These are phyloP conservation scores for Aspergillus haitiensis DNA, from an alignment of 495 filamentous ascomycete species.

Conservation along the genomic window DNA sequence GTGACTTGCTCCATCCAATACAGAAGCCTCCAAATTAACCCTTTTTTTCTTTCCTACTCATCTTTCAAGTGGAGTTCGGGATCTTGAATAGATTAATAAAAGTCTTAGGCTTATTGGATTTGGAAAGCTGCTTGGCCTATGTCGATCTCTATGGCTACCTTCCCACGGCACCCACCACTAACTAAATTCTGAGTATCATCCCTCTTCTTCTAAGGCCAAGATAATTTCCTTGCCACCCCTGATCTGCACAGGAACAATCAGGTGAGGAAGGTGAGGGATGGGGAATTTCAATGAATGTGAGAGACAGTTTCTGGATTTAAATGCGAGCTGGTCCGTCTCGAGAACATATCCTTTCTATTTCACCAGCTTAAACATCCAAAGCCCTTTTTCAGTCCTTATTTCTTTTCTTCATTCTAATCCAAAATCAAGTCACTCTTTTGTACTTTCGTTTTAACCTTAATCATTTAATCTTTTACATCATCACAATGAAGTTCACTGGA, in stretches of 20 bases:
- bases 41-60: too few species aligned
- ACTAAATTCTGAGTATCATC: not conserved
- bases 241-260: slow-evolving; percentile 13
- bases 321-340: not conserved
- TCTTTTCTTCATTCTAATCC: slow-evolving; percentile 25
- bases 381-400: slow-evolving; percentile 24
- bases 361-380: slow-evolving; percentile 21
- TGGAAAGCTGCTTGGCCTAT: not conserved
- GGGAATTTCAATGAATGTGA: not conserved
- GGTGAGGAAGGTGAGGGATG: not conserved
- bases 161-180: not conserved
- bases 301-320: not conserved
- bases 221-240: slow-evolving; percentile 9
- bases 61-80: too few species aligned
- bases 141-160: not conserved
- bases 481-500: slow-evolving; percentile 46
- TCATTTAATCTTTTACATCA: slow-evolving; percentile 15
- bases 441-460: slow-evolving; percentile 9
- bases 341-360: slow-evolving; percentile 4
- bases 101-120: not conserved
- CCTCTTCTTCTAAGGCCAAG: not conserved
- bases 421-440: slow-evolving; percentile 1
- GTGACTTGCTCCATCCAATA: too few species aligned
- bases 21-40: too few species aligned
- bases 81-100: not conserved